Percentiles rank a stretch among this genome's conserved stretches.
Evolutionary conservation across 768 basidiomycete genomes (phyloP).

Genomic region (Porpolomopsis calyptriformis): DNA sequence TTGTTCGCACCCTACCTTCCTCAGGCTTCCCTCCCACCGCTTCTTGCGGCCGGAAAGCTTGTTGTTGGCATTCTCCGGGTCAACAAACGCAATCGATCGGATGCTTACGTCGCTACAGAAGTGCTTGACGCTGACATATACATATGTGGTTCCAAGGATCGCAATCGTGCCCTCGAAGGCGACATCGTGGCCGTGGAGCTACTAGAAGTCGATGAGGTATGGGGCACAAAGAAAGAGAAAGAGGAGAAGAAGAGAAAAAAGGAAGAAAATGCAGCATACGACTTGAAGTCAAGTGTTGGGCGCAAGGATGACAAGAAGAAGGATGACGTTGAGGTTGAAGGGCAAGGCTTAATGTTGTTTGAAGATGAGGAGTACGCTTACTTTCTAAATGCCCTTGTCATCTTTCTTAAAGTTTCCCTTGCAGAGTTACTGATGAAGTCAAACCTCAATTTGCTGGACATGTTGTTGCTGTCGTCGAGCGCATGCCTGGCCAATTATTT

Average conservation of each 20-base stretch:
- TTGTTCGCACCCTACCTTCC: constrained; percentile 98
- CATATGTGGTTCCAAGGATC: constrained; percentile 96
- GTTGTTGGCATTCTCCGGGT: constrained; percentile 96
- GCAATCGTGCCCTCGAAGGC: constrained; percentile 95
- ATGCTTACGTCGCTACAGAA: constrained; percentile 97
- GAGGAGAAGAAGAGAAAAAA: constrained; percentile 99
- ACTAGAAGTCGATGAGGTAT: constrained; percentile 94
- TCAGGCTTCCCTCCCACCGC: constrained; percentile 91
- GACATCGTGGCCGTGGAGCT: constrained; percentile 98
- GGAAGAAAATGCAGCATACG: constrained; percentile 96
- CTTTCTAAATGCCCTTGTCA: constrained; percentile 2
- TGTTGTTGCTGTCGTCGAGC: constrained; percentile 98
- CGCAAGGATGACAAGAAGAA: constrained; percentile 99
- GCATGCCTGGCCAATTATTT: constrained; percentile 98
- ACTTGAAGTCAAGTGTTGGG: constrained; percentile 59
- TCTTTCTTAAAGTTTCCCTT: constrained; percentile 6
- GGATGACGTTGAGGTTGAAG: constrained; percentile 99
- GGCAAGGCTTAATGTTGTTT: constrained; percentile 91
- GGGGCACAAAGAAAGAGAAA: constrained; percentile 99
- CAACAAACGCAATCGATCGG: constrained; percentile 96
- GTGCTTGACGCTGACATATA: constrained; percentile 98
- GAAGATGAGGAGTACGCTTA: constrained; percentile 85
- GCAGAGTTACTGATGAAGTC: constrained; percentile 89
- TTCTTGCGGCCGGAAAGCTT: constrained; percentile 92
- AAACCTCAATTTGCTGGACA: constrained; percentile 98